Evolutionary conservation across 345 rosid species (phyloP).

Genomic region (Melaleuca quinquenervia): DNA sequence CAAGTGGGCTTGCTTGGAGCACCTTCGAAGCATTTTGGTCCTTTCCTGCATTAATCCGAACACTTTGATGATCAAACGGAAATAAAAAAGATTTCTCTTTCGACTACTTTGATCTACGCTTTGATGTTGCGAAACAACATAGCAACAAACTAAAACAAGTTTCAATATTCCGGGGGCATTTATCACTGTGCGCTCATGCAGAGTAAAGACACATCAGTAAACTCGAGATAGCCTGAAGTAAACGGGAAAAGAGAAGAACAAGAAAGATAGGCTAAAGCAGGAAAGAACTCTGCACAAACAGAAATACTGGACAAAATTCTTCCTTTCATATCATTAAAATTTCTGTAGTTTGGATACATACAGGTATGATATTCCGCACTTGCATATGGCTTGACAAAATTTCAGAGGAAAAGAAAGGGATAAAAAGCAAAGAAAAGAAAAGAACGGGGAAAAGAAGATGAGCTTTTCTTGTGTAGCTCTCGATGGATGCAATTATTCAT

Average conservation of each 20-base stretch:
- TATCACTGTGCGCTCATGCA: not conserved
- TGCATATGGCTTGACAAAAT: constrained; percentile 1
- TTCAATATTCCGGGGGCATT: not conserved
- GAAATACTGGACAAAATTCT: not conserved
- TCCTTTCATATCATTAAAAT: not conserved
- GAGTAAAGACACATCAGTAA: not conserved
- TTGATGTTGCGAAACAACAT: not conserved
- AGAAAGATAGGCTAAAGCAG: not conserved
- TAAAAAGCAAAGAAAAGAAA: constrained; percentile 3
- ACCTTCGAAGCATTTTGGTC: not conserved
- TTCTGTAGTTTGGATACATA: constrained; percentile 11
- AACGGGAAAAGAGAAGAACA: not conserved
- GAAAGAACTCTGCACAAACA: not conserved
- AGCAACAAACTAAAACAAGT: not conserved
- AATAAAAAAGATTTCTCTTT: not conserved
- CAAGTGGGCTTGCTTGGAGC: not conserved
- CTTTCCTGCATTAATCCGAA: constrained; percentile 1
- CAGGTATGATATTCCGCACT: constrained; percentile 12
- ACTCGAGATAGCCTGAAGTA: not conserved
- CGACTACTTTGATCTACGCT: not conserved
- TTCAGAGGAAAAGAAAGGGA: not conserved
- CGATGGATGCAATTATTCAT: not conserved
- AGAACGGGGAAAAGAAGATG: not conserved
- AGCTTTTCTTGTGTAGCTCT: not conserved
- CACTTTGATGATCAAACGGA: not conserved